These are phyloP conservation scores for Usnea hakonensis DNA, from an alignment of 495 filamentous ascomycete species.

Conservation along the genomic window DNA sequence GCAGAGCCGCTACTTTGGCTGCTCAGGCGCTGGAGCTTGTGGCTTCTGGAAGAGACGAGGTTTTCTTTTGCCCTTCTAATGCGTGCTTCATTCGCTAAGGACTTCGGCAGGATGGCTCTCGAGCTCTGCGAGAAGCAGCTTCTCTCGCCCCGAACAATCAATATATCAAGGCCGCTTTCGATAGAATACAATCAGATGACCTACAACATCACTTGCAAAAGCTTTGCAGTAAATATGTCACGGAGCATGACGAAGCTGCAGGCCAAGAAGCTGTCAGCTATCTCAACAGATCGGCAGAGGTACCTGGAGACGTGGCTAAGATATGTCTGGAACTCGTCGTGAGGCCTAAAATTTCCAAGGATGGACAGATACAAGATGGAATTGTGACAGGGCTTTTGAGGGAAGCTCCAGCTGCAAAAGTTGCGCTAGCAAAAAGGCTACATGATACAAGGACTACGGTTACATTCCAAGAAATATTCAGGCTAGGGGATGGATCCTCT, in stretches of 20 bases:
- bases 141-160: slow-evolving; percentile 51
- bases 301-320: slow-evolving; percentile 45
- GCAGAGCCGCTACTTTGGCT: slow-evolving; percentile 43
- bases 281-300: slow-evolving; percentile 45
- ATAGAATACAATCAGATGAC: slow-evolving; percentile 44
- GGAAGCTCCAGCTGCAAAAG: slow-evolving; percentile 48
- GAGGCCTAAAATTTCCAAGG: slow-evolving; percentile 33
- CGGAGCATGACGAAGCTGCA: slow-evolving; percentile 43
- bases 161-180: slow-evolving; percentile 45
- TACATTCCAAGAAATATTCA: slow-evolving; percentile 51
- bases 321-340: slow-evolving; percentile 50
- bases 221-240: slow-evolving; percentile 48
- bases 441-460: slow-evolving; percentile 43
- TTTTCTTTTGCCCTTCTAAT: slow-evolving; percentile 24
- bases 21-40: slow-evolving; percentile 44
- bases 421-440: slow-evolving; percentile 44
- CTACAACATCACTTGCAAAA: slow-evolving; percentile 41
- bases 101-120: slow-evolving; percentile 43
- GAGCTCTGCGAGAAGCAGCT: slow-evolving; percentile 55
- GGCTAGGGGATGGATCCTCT: slow-evolving; percentile 52
- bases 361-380: slow-evolving; percentile 44
- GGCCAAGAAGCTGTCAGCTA: slow-evolving; percentile 51
- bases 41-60: slow-evolving; percentile 43
- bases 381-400: slow-evolving; percentile 54
- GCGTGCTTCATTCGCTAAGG: slow-evolving; percentile 16